phyloP scores from a whole-genome alignment of 2,329 filamentous ascomycete genomes.

The Raffaelea albimanens region DNA sequence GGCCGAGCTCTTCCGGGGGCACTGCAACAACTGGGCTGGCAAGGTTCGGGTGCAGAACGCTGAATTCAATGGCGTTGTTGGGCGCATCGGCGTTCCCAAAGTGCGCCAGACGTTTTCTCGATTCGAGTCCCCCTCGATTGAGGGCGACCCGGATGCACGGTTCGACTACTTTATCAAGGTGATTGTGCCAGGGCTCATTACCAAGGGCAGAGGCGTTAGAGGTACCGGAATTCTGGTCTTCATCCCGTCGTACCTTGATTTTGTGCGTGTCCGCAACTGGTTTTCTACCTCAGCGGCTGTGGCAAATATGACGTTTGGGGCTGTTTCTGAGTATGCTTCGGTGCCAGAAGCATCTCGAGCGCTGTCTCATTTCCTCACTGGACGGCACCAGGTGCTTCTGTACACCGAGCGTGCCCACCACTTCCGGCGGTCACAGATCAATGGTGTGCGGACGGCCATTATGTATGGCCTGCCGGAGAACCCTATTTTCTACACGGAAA shows the following conservation, averaged over 20 bases:
- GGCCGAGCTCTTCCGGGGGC: slow-evolving; percentile 63
- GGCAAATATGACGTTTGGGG: slow-evolving; percentile 57
- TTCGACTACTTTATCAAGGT: slow-evolving; percentile 87
- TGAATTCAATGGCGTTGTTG: slow-evolving; percentile 62
- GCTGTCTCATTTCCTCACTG: slow-evolving; percentile 76
- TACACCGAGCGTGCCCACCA: slow-evolving; percentile 97
- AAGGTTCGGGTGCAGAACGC: slow-evolving; percentile 60
- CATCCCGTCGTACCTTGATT: slow-evolving; percentile 89
- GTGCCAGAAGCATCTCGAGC: slow-evolving; percentile 72
- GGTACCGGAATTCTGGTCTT: slow-evolving; percentile 67
- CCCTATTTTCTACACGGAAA: slow-evolving; percentile 68
- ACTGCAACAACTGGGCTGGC: slow-evolving; percentile 74
- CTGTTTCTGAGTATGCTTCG: slow-evolving; percentile 81
- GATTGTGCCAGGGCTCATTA: slow-evolving; percentile 65
- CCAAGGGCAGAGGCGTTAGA: slow-evolving; percentile 49
- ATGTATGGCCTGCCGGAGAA: slow-evolving; percentile 85
- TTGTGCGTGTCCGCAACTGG: slow-evolving; percentile 86
- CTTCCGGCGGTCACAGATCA: slow-evolving; percentile 78
- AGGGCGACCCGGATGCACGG: slow-evolving; percentile 72
- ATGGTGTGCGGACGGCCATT: slow-evolving; percentile 73
- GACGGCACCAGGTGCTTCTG: slow-evolving; percentile 71
- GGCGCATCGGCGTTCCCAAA: slow-evolving; percentile 55
- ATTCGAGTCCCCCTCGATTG: slow-evolving; percentile 62
- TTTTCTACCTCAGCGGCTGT: slow-evolving; percentile 63
- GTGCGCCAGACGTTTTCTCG: slow-evolving; percentile 84